Conservation (phyloP, 2,329 filamentous ascomycete species). For the Alternaria gansuensis region DNA sequence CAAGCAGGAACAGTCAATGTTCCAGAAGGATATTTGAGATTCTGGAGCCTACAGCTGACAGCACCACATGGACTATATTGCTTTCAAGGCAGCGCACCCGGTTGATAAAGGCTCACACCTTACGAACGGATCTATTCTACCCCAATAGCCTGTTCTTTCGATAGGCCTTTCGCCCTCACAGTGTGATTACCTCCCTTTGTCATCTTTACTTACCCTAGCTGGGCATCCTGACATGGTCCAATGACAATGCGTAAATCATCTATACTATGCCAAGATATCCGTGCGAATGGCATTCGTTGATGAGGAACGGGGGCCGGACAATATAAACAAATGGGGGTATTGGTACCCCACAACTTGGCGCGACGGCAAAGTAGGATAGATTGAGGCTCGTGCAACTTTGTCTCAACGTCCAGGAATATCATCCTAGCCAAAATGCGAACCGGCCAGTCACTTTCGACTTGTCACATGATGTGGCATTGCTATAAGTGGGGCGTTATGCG, state of each 20-base stretch:
- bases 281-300: background rate
- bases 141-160: conserved; percentile 4
- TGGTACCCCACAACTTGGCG: conserved; percentile 29
- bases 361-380: conserved; percentile 24
- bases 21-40: conserved; percentile 18
- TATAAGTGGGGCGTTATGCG: conserved; percentile 15
- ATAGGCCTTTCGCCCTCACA: conserved; percentile 10
- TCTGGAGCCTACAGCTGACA: conserved; percentile 11
- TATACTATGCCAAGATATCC: background rate
- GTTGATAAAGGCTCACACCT: conserved; percentile 13
- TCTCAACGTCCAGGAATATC: conserved; percentile 16
- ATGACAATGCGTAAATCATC: conserved; percentile 6
- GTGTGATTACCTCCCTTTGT: background rate
- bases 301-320: conserved; percentile 9
- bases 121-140: background rate
- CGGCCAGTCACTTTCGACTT: conserved; percentile 2
- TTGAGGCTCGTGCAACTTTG: conserved; percentile 24
- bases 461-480: background rate
- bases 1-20: conserved; percentile 4
- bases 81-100: conserved; percentile 23
- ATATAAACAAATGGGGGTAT: conserved; percentile 20
- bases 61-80: conserved; percentile 24
- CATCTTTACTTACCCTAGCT: background rate
- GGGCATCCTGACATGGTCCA: conserved; percentile 9
- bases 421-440: conserved; percentile 1